These are phyloP conservation scores for Teratosphaeria zuluensis DNA, from an alignment of 2,329 filamentous ascomycete genomes.

Conservation along the genomic window DNA sequence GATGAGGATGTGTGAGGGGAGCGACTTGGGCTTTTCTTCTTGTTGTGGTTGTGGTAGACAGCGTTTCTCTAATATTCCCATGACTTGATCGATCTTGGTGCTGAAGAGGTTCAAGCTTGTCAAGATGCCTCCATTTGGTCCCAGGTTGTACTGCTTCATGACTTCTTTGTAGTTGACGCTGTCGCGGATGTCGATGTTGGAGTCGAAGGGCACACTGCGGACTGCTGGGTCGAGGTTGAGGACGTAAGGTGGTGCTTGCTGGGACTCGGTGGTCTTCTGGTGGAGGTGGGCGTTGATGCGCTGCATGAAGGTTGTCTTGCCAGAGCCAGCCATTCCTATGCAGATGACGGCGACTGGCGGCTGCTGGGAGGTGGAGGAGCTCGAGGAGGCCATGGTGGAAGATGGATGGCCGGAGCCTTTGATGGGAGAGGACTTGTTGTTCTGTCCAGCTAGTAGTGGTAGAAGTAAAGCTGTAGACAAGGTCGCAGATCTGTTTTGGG, in stretches of 20 bases:
- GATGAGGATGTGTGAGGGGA: slow-evolving; percentile 71
- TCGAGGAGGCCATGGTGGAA: neutral
- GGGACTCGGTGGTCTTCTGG: slow-evolving; percentile 45
- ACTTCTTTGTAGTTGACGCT: slow-evolving; percentile 99
- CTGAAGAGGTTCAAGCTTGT: slow-evolving; percentile 94
- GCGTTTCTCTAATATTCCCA: slow-evolving; percentile 81
- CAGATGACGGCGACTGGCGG: slow-evolving; percentile 76
- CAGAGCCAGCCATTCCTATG: slow-evolving; percentile 95
- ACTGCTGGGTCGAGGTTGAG: slow-evolving; percentile 97
- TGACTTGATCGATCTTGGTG: slow-evolving; percentile 94
- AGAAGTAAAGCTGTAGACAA: neutral
- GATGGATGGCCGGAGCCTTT: neutral
- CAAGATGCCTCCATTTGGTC: slow-evolving; percentile 92
- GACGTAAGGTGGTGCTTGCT: slow-evolving; percentile 68
- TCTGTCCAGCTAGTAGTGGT: too few relatives aligned
- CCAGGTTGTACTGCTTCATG: slow-evolving; percentile 98
- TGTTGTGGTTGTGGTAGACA: slow-evolving; percentile 22
- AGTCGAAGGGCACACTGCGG: slow-evolving; percentile 82
- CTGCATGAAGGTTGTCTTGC: slow-evolving; percentile 99
- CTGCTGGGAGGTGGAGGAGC: slow-evolving; percentile 1
- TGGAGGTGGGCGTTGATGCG: slow-evolving; percentile 92
- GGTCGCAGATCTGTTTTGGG: neutral
- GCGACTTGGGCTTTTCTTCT: slow-evolving; percentile 29
- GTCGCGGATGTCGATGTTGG: slow-evolving; percentile 98
- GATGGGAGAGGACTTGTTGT: too few relatives aligned